Evolutionary conservation across 371 early-diverging fungal genomes (phyloP).

Genomic region (Rhizopus arrhizus): DNA sequence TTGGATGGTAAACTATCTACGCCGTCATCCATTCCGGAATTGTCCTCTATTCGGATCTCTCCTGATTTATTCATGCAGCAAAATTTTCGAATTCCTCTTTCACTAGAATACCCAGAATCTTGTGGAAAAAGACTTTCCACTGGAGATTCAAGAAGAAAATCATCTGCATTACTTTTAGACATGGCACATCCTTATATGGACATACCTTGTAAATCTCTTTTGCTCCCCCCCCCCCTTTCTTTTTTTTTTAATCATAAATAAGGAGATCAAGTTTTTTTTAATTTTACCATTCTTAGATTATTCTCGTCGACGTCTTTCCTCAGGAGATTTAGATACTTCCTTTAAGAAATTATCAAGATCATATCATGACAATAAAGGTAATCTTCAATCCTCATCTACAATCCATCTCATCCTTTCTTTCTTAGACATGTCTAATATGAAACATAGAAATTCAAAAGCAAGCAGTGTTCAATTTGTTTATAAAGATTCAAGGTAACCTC

Average conservation of each 20-base stretch:
- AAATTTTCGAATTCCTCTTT: constrained; percentile 54
- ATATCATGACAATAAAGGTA: background rate
- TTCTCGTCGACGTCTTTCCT: background rate
- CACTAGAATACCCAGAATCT: constrained; percentile 1
- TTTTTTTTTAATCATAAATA: background rate
- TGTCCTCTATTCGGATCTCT: constrained; percentile 51
- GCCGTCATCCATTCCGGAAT: constrained; percentile 53
- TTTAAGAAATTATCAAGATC: background rate
- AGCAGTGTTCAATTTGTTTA: no score
- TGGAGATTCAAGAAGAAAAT: constrained; percentile 3
- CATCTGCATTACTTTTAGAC: background rate
- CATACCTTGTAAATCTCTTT: background rate
- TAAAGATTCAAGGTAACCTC: no score
- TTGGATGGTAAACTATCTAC: constrained; percentile 51
- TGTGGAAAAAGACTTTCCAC: background rate
- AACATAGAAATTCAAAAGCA: no score
- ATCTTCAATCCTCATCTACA: no score
- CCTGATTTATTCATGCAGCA: constrained; percentile 59
- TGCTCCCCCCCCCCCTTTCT: no score
- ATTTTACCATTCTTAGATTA: constrained; percentile 6
- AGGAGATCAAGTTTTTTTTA: background rate
- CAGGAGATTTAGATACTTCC: background rate
- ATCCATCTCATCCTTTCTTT: no score
- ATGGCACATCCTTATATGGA: background rate
- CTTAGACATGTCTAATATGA: no score